A percentile compares a stretch with the other conserved stretches of the same genome.
phyloP scores from a whole-genome alignment of 495 filamentous ascomycete species.

The Aspergillus sclerotiicarbonarius region DNA sequence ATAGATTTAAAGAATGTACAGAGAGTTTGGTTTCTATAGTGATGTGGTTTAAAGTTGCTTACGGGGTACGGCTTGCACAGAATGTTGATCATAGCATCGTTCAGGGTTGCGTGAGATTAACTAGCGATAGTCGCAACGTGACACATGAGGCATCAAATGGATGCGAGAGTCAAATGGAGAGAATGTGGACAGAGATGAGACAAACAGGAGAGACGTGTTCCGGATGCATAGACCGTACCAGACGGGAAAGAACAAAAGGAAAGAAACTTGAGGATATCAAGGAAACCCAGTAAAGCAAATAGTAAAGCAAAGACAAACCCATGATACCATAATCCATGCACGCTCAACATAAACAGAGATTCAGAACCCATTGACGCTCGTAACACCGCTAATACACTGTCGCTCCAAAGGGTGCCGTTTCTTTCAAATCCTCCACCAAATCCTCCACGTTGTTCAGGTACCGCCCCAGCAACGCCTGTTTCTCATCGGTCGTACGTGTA shows the following conservation, averaged over 20 bases:
- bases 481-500: constrained; percentile 78
- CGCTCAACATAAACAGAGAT: constrained; percentile 21
- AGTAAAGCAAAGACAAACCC: constrained; percentile 16
- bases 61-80: neutral
- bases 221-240: constrained; percentile 18
- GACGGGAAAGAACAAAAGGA: constrained; percentile 11
- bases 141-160: constrained; percentile 14
- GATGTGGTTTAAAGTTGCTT: too few species aligned
- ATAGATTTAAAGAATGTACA: too few species aligned
- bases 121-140: constrained; percentile 7
- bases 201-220: neutral
- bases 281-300: constrained; percentile 17
- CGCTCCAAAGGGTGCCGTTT: constrained; percentile 58
- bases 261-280: constrained; percentile 11
- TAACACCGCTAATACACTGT: constrained; percentile 36
- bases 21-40: too few species aligned
- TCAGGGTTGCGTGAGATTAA: neutral
- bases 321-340: constrained; percentile 21
- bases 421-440: constrained; percentile 83
- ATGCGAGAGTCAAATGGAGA: neutral
- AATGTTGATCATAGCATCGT: neutral
- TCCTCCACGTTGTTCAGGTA: constrained; percentile 90
- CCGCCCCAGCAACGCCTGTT: constrained; percentile 75
- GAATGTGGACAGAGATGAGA: neutral
- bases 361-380: constrained; percentile 12